Conservation (phyloP, 2,329 filamentous ascomycete species). For the Phialocephala subalpina region DNA sequence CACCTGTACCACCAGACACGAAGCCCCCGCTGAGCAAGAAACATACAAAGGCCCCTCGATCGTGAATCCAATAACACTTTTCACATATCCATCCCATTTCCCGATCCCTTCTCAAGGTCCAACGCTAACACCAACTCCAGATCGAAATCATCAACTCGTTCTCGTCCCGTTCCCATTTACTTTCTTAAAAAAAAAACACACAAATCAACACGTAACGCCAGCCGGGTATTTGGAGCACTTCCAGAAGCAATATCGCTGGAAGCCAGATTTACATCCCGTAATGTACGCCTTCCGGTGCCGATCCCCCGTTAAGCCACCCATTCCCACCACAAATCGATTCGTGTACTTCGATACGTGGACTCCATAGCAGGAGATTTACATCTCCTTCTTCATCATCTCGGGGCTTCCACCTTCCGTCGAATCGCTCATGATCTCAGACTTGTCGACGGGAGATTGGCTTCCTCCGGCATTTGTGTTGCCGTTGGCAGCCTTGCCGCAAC, state of each 20-base stretch:
- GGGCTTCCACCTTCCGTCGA: constrained; percentile 38
- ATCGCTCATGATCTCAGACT: constrained; percentile 42
- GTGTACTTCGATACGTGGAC: constrained; percentile 9
- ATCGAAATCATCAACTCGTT: constrained; percentile 14
- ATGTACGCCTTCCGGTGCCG: constrained; percentile 30
- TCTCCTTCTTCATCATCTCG: constrained; percentile 39
- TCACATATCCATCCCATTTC: constrained; percentile 5
- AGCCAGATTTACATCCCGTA: constrained; percentile 25
- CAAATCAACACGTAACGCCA: constrained; percentile 16
- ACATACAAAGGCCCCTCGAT: background rate
- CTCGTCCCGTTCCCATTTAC: constrained; percentile 3
- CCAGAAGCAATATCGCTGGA: constrained; percentile 18
- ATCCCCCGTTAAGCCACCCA: constrained; percentile 10
- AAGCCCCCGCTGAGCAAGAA: background rate
- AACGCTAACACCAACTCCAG: constrained; percentile 25
- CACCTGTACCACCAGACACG: constrained; percentile 1
- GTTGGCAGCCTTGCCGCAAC: constrained; percentile 56
- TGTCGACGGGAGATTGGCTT: constrained; percentile 42
- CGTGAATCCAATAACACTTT: constrained; percentile 14
- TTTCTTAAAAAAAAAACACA: constrained; percentile 16
- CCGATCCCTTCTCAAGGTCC: constrained; percentile 1
- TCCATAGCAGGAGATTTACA: constrained; percentile 19
- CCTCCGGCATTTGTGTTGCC: constrained; percentile 30
- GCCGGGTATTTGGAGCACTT: constrained; percentile 31
- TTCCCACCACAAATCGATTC: constrained; percentile 14